Base-by-base conservation (phyloP, 257 asterid species). In the Solanum peruvianum region DNA sequence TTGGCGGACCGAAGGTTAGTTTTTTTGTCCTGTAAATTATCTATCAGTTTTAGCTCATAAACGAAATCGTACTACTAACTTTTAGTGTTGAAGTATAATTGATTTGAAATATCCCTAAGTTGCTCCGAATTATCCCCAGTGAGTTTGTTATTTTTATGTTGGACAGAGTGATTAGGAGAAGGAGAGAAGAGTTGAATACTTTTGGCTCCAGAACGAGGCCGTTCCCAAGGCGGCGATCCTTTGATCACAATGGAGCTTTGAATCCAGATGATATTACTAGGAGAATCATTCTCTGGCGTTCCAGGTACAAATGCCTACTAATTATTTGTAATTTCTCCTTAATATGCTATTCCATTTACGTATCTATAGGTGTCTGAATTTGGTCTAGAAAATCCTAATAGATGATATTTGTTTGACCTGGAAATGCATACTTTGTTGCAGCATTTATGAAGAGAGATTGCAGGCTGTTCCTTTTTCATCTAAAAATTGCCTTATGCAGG, bases 261-360 rank as follows among this genome's bases (percentile, higher is more conserved):
- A 45, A 86, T 84, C 88, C 90, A 23, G 90, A 86, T 88, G 87
- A 81, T 87, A 72, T 89, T 86, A 88, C 88, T 58, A 88, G 91
- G 89, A 92, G 94, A 84, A 86, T 88, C 83, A 78, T 83, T 69
- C 86, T 67, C 31, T 93, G 96, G 96, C 92, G 96, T 21, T 88
- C 90, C 21, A 93, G 94, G 96, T 91, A 86, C 56, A 71, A 56
- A 18, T 87, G 10, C 45, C 35, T 84, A 14, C n/a, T 70, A 70
- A 70, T 70, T 70, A 70, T 70, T 70, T 31, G n/a, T 70, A 70
- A 31, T 31, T 31, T 70, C 76, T 16, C n/a, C n/a, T 70, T 70
- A 31, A 31, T 31, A 5, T 37, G 47, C 52, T 73, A 21, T 73
- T 37, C 52, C 82, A 39, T 75, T 41, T 41, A 41, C 5, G 0